Conservation (phyloP, 2,329 filamentous ascomycete species). For the Dendryphion nanum region DNA sequence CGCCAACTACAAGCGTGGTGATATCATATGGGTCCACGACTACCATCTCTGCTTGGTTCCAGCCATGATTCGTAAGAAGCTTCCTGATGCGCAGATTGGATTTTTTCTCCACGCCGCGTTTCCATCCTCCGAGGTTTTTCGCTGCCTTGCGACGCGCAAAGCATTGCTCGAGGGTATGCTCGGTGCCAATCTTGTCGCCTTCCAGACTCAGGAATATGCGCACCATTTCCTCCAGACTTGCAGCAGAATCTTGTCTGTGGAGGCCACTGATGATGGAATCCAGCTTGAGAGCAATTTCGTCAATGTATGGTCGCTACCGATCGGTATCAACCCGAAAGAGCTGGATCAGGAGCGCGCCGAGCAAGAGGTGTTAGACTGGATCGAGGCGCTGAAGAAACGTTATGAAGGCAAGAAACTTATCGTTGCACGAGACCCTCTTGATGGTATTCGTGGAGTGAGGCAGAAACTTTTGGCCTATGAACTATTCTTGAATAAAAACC, state of each 20-base stretch:
- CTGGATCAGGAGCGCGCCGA: constrained; percentile 70
- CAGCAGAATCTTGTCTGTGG: constrained; percentile 84
- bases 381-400: constrained; percentile 74
- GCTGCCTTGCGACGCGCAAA: constrained; percentile 82
- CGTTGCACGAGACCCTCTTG: constrained; percentile 90
- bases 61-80: constrained; percentile 81
- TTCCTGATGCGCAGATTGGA: constrained; percentile 91
- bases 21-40: constrained; percentile 93
- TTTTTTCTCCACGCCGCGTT: constrained; percentile 96
- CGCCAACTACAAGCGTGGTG: constrained; percentile 88
- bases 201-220: constrained; percentile 90
- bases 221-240: constrained; percentile 95
- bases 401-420: constrained; percentile 89
- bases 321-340: constrained; percentile 84
- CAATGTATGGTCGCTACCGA: constrained; percentile 79
- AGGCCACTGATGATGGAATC: constrained; percentile 83
- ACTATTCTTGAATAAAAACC: constrained; percentile 90
- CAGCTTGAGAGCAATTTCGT: constrained; percentile 92
- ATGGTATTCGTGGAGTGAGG: constrained; percentile 85
- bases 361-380: constrained; percentile 73
- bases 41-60: constrained; percentile 91
- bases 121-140: constrained; percentile 93
- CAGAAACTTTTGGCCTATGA: constrained; percentile 93
- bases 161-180: constrained; percentile 89
- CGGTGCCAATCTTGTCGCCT: constrained; percentile 87